Evolutionary conservation across 768 basidiomycete species (phyloP).

Genomic region (Hericium erinaceus): DNA sequence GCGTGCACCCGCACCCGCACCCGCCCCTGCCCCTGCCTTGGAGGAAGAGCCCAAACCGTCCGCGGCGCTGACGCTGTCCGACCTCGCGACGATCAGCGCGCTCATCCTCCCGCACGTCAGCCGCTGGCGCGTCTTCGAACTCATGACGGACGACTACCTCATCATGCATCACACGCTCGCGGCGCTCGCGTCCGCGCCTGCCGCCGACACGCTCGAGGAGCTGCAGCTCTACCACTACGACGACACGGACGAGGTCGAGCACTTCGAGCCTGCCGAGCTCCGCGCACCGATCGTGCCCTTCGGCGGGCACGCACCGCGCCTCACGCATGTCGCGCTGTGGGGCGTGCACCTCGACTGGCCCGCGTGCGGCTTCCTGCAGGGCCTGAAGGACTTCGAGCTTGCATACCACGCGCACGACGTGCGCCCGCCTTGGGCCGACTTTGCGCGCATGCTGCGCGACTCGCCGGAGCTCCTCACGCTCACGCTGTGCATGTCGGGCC

Average conservation of each 20-base stretch:
- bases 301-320: conserved; percentile 40
- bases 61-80: not conserved
- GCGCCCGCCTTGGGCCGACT: conserved; percentile 47
- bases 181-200: conserved; percentile 31
- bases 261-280: conserved; percentile 34
- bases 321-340: conserved; percentile 45
- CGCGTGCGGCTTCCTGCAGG: conserved; percentile 32
- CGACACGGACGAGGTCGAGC: conserved; percentile 30
- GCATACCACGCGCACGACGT: conserved; percentile 56
- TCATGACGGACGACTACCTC: conserved; percentile 35
- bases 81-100: conserved; percentile 20
- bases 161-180: conserved; percentile 39
- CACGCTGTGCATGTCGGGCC: conserved; percentile 48
- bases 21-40: not conserved
- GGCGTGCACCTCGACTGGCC: conserved; percentile 68
- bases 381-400: conserved; percentile 45
- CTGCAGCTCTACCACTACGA: conserved; percentile 52
- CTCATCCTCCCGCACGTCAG: conserved; percentile 42
- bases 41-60: conserved; percentile 8
- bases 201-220: conserved; percentile 44
- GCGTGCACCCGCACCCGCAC: not conserved
- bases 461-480: conserved; percentile 49
- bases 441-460: conserved; percentile 38
- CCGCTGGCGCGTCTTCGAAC: conserved; percentile 44
- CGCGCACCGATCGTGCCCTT: conserved; percentile 39